Base-by-base conservation (phyloP, 192 early-diverging fungal species). In the Endogone sp. region DNA sequence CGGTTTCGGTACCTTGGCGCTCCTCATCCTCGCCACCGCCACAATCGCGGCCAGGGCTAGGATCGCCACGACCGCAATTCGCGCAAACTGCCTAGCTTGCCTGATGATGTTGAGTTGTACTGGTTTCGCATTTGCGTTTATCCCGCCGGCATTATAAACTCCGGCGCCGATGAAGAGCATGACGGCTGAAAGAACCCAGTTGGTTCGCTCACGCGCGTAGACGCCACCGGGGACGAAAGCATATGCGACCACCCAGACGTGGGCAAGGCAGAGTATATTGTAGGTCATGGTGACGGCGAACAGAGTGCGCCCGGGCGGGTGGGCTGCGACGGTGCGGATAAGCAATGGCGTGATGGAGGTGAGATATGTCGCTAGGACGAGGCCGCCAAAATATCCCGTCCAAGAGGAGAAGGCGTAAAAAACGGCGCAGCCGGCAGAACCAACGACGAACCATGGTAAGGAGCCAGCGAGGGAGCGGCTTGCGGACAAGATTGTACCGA, bases 201-300 rank as follows among this genome's bases (percentile, higher is more conserved):
- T 86, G 4, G 92, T 92, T 66, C 82, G 89, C 81, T 93, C 92
- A 56, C 92, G 81, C 67, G 88, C 79, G 55, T 85, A 70, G 29
- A 84, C 85, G 37, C 92, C 92, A 44, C 85, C 92, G 13, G 92
- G 92, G 24, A 93, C 92, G 81, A 93, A 93, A 61, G 84, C 92
- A 60, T 93, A 93, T 3, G 92, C 92, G 4, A 93, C 92, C 3
- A 88, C 86, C 90, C 90, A 93, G 4, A 92, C 89, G 60, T 92
- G 89, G 9, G 81, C 89, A 21, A 93, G 75, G 57, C 87, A 88
- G 25, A 93, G 72, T 9, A 91, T 64, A 72, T 90, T 92, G 72
- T 92, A 92, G 64, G 80, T 79, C 68, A 91, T 71, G 71, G 86
- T 84, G 6, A 81, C 77, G 21, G 83, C 75, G 3, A 85, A 73